Evolutionary conservation across 441 rosid species (phyloP).

Genomic region (Omphalea diandra): DNA sequence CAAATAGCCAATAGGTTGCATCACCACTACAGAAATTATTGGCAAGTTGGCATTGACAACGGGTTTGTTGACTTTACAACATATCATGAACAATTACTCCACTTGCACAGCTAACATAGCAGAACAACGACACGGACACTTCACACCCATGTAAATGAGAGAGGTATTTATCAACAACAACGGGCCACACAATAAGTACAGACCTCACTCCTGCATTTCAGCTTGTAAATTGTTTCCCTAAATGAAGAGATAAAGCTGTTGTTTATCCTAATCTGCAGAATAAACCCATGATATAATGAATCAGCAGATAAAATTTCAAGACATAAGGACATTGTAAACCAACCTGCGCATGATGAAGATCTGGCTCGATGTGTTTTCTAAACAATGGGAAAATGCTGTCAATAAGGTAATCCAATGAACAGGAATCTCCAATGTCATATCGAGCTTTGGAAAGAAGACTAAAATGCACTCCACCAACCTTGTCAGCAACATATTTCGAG

Average conservation of each 20-base stretch:
- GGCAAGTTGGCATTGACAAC: too few relatives aligned
- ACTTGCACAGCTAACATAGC: not conserved
- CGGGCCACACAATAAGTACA: slow-evolving; percentile 31
- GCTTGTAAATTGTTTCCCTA: slow-evolving; percentile 97
- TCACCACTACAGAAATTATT: not conserved
- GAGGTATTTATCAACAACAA: not conserved
- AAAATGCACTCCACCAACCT: slow-evolving; percentile 99
- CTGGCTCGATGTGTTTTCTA: slow-evolving; percentile 98
- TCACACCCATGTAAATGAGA: not conserved
- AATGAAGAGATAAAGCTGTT: slow-evolving; percentile 97
- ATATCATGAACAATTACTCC: not conserved
- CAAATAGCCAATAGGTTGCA: too few relatives aligned
- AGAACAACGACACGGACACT: not conserved
- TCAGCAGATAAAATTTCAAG: slow-evolving; percentile 27
- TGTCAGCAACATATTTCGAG: slow-evolving; percentile 28
- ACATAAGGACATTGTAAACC: slow-evolving; percentile 25
- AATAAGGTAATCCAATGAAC: slow-evolving; percentile 92
- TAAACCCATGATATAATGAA: slow-evolving; percentile 31
- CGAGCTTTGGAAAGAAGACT: slow-evolving; percentile 97
- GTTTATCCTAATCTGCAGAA: slow-evolving; percentile 94
- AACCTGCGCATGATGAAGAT: slow-evolving; percentile 99
- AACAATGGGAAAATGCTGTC: slow-evolving; percentile 98
- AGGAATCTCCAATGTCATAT: slow-evolving; percentile 92
- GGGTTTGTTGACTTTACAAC: not conserved
- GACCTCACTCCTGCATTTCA: slow-evolving; percentile 97